These are phyloP conservation scores for Phalaenopsis equestris DNA, from an alignment of 106 monocot species.

Conservation along the genomic window DNA sequence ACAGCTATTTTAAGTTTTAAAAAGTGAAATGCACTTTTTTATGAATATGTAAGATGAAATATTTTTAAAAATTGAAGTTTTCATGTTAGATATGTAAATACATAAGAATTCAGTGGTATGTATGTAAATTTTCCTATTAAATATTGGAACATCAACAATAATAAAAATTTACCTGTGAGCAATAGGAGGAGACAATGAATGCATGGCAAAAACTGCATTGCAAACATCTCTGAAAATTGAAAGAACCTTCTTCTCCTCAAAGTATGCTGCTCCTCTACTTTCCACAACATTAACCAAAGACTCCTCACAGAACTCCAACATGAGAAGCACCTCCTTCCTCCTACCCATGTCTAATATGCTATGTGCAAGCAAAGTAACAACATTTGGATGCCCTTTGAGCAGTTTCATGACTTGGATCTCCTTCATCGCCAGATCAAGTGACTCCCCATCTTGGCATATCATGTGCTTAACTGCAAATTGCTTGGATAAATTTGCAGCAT, in stretches of 20 bases:
- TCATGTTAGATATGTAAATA: no score
- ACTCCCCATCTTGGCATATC: constrained; percentile 82
- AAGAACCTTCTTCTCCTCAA: constrained; percentile 80
- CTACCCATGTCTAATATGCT: constrained; percentile 72
- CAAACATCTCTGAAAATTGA: constrained; percentile 89
- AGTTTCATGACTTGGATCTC: constrained; percentile 78
- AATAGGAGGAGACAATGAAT: constrained; percentile 83
- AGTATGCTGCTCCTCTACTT: constrained; percentile 61
- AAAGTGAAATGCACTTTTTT: no score
- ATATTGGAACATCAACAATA: neutral
- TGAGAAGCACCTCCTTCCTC: constrained; percentile 69
- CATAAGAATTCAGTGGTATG: no score
- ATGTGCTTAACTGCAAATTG: constrained; percentile 96
- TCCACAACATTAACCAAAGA: constrained; percentile 77
- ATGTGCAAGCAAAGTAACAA: constrained; percentile 60
- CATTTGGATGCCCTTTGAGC: constrained; percentile 89
- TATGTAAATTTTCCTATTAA: no score
- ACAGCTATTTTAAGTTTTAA: no score
- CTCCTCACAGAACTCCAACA: constrained; percentile 94
- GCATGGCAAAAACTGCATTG: constrained; percentile 96
- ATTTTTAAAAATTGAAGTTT: no score
- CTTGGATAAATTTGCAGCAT: constrained; percentile 44
- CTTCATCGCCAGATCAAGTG: constrained; percentile 65
- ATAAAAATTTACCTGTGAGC: constrained; percentile 70
- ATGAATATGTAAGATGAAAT: no score